Evolutionary conservation across 306 rosid genomes (phyloP), one percentile per base, ranked within the genome.

Genomic region (Rubus idaeus): DNA sequence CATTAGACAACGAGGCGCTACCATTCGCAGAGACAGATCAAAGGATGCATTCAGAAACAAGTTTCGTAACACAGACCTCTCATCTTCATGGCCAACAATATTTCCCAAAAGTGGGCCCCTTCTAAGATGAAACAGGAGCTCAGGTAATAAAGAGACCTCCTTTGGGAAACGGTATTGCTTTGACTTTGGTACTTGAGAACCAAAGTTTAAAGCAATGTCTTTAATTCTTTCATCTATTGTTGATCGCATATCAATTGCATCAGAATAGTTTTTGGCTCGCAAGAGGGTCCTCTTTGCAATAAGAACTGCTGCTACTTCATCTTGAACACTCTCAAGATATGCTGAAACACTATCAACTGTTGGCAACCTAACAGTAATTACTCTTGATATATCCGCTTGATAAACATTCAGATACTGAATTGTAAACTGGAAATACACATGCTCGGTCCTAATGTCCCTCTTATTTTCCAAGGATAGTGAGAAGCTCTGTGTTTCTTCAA

Each of bases 21-120:
- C 88, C 97, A 93, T 93, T 16, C 98, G 92, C 77, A 93, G 92
- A 26, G 98, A 90, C 56, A 93, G 93, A 60, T 93, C 97, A 83
- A 88, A 93, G 45, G 97, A 93, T 18, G 97, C 96, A 80, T 93
- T 91, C 85, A 93, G 78, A 87, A 93, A 93, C 86, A 93, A 82
- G 84, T 87, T 87, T 71, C 98, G 84, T 74, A 93, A 78, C 74
- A 93, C 94, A 30, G 97, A 88, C 82, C 98, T 93, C 86, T 93
- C 98, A 81, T 93, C 98, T 87, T 93, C 98, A 79, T 93, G 98
- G 75, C 97, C 97, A 79, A 93, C 87, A 86, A 93, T 90, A 83
- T 89, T 84, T 87, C 98, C 98, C 85, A 93, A 75, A 45, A 93
- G 90, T 45, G 97, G 96, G 30, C 96, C 98, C 77, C 97, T 87